Evolutionary conservation across 2,329 filamentous ascomycete species (phyloP), one percentile per base, ranked within the genome.

Genomic region (Neofusicoccum cordaticola): DNA sequence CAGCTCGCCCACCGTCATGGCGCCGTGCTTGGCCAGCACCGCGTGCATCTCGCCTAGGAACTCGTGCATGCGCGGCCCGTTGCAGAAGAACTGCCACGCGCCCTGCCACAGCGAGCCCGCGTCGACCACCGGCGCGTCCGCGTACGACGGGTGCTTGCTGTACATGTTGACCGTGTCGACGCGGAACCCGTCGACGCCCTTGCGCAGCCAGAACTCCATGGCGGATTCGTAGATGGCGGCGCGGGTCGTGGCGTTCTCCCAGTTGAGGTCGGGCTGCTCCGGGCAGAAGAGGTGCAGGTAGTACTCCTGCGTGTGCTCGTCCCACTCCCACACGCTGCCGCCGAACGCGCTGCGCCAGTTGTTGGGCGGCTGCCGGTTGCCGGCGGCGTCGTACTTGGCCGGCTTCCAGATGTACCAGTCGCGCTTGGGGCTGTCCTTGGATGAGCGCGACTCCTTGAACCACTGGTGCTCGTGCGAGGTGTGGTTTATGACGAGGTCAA

Each of bases 231-330:
- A 90, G 6, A 93, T 87, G 1, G 90, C 91, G 51, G 85, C 79
- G 15, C 90, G 84, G 0, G 90, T 85, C 9, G 84, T 85, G 0
- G 82, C 81, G 65, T 89, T 90, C 71, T 93, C 90, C 90, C 91
- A 95, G 77, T 95, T 95, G n/a, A 95, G 82, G 70, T 95, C 92
- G 0, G 92, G 91, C 73, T 94, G 91, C 68, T 91, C 86, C 4
- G 84, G 84, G 6, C 88, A 87, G 74, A 92, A 96, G 11, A 95
- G 82, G 67, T 90, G 87, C 0, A 93, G 84, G 71, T 92, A 93
- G 74, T 92, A 93, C 75, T 93, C 89, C 53, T 83, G 81, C 0
- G 90, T 91, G n/a, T 77, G 73, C 68, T 90, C 86, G 70, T 93
- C 90, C 80, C 86, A 93, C 66, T 87, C 80, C 90, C 89, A 92